Conservation (phyloP, 805 yeast species). For the Hanseniaspora lachancei region DNA sequence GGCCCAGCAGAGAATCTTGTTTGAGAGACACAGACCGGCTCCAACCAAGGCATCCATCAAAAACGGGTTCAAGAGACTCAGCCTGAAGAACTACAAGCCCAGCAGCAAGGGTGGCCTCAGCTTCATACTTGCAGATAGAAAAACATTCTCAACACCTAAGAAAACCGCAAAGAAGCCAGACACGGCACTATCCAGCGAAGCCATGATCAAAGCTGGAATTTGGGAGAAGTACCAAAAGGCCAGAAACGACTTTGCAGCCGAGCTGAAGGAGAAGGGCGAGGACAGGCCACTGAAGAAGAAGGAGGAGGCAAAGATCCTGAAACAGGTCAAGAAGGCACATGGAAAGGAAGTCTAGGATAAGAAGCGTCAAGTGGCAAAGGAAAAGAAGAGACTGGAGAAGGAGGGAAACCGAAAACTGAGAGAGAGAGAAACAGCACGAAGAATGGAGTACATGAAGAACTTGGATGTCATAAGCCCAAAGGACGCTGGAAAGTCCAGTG, state of each 20-base stretch:
- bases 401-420: slow-evolving; percentile 23
- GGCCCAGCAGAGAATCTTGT: not conserved
- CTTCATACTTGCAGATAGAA: not conserved
- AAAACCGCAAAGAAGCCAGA: not conserved
- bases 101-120: not conserved
- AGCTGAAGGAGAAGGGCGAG: not conserved
- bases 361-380: slow-evolving; percentile 25
- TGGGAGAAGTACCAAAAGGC: slow-evolving; percentile 1
- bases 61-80: not conserved
- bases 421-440: slow-evolving; percentile 22
- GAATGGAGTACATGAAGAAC: slow-evolving; percentile 14
- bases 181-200: not conserved
- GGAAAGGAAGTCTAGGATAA: slow-evolving; percentile 24
- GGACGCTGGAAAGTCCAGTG: not conserved
- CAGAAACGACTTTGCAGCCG: not conserved
- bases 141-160: not conserved
- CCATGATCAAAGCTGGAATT: not conserved
- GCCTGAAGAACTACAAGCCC: not conserved
- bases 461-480: not conserved
- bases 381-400: slow-evolving; percentile 19
- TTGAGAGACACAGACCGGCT: not conserved
- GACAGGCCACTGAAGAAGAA: slow-evolving; percentile 14
- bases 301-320: slow-evolving; percentile 21
- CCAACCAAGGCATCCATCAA: not conserved
- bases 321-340: slow-evolving; percentile 26